Conservation (phyloP, 2,329 filamentous ascomycete species). For the Sporothrix euskadiensis region DNA sequence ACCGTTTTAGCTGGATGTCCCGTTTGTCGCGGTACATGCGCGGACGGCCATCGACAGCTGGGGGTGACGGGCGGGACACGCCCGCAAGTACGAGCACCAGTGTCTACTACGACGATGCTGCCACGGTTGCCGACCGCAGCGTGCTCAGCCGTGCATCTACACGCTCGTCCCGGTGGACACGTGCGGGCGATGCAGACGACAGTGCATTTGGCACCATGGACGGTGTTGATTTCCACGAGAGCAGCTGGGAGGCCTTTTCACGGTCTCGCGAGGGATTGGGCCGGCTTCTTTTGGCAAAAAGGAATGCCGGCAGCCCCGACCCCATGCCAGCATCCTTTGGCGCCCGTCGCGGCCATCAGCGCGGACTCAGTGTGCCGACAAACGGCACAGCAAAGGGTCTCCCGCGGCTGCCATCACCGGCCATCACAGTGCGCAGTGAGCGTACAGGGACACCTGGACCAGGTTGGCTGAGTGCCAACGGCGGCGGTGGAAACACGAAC, state of each 20-base stretch:
- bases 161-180: conserved; percentile 32
- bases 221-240: conserved; percentile 5
- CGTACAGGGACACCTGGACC: conserved; percentile 4
- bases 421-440: conserved; percentile 7
- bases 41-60: neutral
- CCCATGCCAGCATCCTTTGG: neutral
- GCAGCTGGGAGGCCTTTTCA: conserved; percentile 31
- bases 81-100: neutral
- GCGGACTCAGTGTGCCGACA: conserved; percentile 16
- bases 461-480: conserved; percentile 4
- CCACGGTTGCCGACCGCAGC: conserved; percentile 6
- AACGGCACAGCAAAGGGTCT: neutral
- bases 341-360: neutral
- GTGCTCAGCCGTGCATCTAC: conserved; percentile 24
- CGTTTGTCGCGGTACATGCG: conserved; percentile 31
- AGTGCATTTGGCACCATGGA: conserved; percentile 14
- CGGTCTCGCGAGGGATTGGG: conserved; percentile 23
- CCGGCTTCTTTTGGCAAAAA: conserved; percentile 2
- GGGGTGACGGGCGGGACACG: neutral
- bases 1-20: conserved; percentile 33
- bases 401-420: conserved; percentile 9
- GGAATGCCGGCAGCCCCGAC: neutral
- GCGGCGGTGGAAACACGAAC: neutral
- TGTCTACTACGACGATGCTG: conserved; percentile 13
- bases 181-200: conserved; percentile 22